These are phyloP conservation scores for Cladorrhinum sp. DNA, from an alignment of 2,329 filamentous ascomycete genomes.

Conservation along the genomic window DNA sequence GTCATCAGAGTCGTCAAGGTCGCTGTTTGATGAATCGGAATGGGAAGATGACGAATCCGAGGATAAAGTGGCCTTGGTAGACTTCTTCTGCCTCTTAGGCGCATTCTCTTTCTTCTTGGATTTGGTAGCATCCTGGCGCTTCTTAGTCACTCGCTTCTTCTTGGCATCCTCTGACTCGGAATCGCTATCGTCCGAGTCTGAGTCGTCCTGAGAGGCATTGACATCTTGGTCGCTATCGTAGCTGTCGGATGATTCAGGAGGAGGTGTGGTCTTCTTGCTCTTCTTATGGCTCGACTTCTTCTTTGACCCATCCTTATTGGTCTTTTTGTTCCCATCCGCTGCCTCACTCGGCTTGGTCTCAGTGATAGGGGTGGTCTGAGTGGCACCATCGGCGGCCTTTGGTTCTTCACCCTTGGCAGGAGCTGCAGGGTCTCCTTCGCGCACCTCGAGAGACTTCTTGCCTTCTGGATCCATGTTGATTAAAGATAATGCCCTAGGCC, in stretches of 20 bases:
- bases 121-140: constrained; percentile 31
- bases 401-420: constrained; percentile 25
- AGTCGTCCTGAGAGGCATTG: constrained; percentile 25
- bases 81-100: constrained; percentile 31
- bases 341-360: constrained; percentile 25
- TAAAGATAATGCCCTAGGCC: background rate
- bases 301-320: constrained; percentile 30
- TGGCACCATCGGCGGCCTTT: constrained; percentile 23
- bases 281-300: constrained; percentile 29
- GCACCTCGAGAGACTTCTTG: constrained; percentile 23
- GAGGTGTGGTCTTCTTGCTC: constrained; percentile 26
- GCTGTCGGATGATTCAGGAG: constrained; percentile 19
- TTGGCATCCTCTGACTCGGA: constrained; percentile 26
- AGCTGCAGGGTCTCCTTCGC: constrained; percentile 23
- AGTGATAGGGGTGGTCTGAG: constrained; percentile 22
- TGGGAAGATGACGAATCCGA: constrained; percentile 25
- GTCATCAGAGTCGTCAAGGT: constrained; percentile 20
- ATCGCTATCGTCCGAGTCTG: constrained; percentile 21
- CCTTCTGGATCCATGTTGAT: constrained; percentile 27
- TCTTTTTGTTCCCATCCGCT: constrained; percentile 28
- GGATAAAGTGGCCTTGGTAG: constrained; percentile 17
- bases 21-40: constrained; percentile 24
- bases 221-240: constrained; percentile 21
- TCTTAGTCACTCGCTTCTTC: constrained; percentile 32
- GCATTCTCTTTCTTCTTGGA: constrained; percentile 28